Evolutionary conservation across 495 filamentous ascomycete species (phyloP), one percentile per base, ranked within the genome.

Genomic region (Penicillium coffeae): DNA sequence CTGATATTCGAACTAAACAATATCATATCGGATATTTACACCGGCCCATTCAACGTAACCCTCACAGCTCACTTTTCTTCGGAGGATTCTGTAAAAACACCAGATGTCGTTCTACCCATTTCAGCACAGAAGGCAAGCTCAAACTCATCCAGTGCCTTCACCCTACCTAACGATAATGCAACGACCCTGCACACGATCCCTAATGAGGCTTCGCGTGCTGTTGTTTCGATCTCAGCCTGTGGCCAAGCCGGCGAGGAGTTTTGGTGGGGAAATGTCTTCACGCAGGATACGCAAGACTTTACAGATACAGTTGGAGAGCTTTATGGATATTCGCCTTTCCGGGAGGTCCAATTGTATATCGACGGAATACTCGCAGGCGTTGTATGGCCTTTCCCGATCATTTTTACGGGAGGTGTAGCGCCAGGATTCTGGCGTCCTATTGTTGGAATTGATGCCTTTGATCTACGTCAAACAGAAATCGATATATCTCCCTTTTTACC

Each of bases 1-100:
- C 60, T 93, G 49, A 89, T 91, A 32, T 92, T 95, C 54, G 89
- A 95, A 38, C 77, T 95, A 0, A 87, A 85, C 6, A 94, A 95
- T 50, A 54, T 90, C 6, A 72, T 93, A 18, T 78, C 88, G 45
- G 74, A 81, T 47, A 81, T 73, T 10, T 94, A 93, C 60, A 95
- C 90, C 2, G 90, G 82, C 1, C 60, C 77, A n/a, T 92, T 82
- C 69, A 87, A 89, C 58, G 83, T 83, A n/a, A 93, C 86, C 1
- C 60, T 95, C 32, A 89, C 85, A 2, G 90, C 88, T 7, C 82
- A 81, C 20, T 93, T 88, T 59, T 79, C 74, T 0, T 65, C 73
- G 4, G 55, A 70, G 1, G 63, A 73, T 15, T 58, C 69, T 15
- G 63, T 58, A 25, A 60, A 68, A 21, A 78, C 83, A 2, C 83